phyloP scores from a whole-genome alignment of 2,329 filamentous ascomycete genomes.

The Penicillium sp. region DNA sequence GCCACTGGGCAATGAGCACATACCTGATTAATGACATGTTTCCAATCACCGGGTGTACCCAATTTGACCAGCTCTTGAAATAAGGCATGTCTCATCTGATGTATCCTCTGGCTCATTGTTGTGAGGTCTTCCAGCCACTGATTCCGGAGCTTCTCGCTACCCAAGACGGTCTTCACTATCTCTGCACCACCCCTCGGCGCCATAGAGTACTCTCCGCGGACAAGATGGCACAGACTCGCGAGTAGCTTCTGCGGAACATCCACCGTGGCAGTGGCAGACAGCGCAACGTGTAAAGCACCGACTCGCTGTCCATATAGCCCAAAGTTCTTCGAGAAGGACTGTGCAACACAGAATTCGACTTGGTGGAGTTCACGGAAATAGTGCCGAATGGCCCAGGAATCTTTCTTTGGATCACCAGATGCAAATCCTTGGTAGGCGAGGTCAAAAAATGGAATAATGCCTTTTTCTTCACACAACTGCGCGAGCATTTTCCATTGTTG shows the following conservation, averaged over 20 bases:
- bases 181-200: slow-evolving; percentile 18
- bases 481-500: slow-evolving; percentile 86
- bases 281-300: slow-evolving; percentile 80
- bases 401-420: slow-evolving; percentile 76
- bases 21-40: slow-evolving; percentile 20
- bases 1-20: not conserved
- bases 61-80: slow-evolving; percentile 13
- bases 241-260: slow-evolving; percentile 79
- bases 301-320: slow-evolving; percentile 92
- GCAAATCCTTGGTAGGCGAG: slow-evolving; percentile 96
- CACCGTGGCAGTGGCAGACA: slow-evolving; percentile 55
- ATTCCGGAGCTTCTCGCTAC: not conserved
- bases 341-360: slow-evolving; percentile 18
- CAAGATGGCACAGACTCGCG: slow-evolving; percentile 17
- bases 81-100: slow-evolving; percentile 17
- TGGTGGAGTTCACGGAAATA: slow-evolving; percentile 61
- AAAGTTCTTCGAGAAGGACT: slow-evolving; percentile 39
- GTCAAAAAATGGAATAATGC: slow-evolving; percentile 95
- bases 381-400: slow-evolving; percentile 84
- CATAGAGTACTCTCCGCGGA: slow-evolving; percentile 21
- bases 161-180: slow-evolving; percentile 20
- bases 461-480: slow-evolving; percentile 68
- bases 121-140: slow-evolving; percentile 18
- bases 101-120: slow-evolving; percentile 18
- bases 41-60: slow-evolving; percentile 19